phyloP scores from a whole-genome alignment of 768 basidiomycete species.

The Mycena alexandri region DNA sequence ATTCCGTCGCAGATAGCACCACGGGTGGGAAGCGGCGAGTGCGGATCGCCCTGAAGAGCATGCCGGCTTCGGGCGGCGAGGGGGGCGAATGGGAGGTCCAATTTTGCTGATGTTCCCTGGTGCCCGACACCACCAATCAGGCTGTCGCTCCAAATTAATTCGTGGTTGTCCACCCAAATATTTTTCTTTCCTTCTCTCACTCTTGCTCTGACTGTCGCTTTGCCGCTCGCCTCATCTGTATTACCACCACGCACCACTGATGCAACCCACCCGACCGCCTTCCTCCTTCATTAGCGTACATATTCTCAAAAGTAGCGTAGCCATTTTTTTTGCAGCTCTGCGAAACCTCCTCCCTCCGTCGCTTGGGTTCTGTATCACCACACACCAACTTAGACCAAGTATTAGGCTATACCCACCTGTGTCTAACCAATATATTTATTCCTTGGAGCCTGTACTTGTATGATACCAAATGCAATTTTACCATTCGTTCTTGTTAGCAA shows the following conservation, averaged over 20 bases:
- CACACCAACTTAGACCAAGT: slow-evolving; percentile 33
- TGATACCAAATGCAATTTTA: slow-evolving; percentile 20
- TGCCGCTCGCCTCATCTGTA: slow-evolving; percentile 38
- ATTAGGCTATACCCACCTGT: slow-evolving; percentile 35
- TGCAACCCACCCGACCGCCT: slow-evolving; percentile 25
- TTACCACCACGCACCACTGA: slow-evolving; percentile 31
- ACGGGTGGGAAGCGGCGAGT: slow-evolving; percentile 64
- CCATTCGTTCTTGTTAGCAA: slow-evolving; percentile 5
- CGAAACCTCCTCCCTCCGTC: slow-evolving; percentile 27
- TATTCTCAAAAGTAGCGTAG: slow-evolving; percentile 38
- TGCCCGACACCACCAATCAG: slow-evolving; percentile 5
- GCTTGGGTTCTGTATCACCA: slow-evolving; percentile 35
- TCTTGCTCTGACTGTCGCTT: slow-evolving; percentile 24
- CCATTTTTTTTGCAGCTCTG: slow-evolving; percentile 21
- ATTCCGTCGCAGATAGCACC: slow-evolving; percentile 49
- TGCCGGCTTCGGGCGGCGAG: slow-evolving; percentile 71
- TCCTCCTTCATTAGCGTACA: slow-evolving; percentile 29
- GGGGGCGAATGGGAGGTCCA: slow-evolving; percentile 87
- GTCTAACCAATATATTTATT: slow-evolving; percentile 39
- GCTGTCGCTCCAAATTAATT: slow-evolving; percentile 17
- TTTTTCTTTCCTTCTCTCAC: slow-evolving; percentile 7
- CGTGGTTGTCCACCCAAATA: neutral
- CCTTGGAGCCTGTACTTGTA: slow-evolving; percentile 23
- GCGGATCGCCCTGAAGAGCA: slow-evolving; percentile 74
- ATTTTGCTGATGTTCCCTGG: slow-evolving; percentile 61